Conservation (phyloP, 192 early-diverging fungal genomes). For the Coemansia umbellata region DNA sequence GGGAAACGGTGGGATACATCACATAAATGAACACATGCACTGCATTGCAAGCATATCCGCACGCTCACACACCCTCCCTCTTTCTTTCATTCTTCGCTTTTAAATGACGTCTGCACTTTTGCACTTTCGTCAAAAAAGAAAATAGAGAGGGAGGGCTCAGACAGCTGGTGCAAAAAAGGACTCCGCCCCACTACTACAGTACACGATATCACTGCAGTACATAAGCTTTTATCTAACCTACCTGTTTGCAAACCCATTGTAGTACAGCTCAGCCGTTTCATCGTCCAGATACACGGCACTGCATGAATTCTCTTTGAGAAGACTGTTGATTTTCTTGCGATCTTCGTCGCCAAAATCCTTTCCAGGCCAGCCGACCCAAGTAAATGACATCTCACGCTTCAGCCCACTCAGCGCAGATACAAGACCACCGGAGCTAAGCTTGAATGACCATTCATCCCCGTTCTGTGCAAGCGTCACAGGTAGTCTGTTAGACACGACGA, state of each 20-base stretch:
- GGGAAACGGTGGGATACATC: no score
- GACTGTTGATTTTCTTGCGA: conserved; percentile 60
- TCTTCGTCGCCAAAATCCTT: conserved; percentile 81
- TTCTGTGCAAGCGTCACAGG: conserved; percentile 75
- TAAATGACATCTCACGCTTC: conserved; percentile 93
- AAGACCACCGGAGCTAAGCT: conserved; percentile 91
- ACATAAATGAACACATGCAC: no score
- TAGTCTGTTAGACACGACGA: conserved; percentile 95
- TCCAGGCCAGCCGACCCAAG: conserved; percentile 99
- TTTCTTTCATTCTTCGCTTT: no score
- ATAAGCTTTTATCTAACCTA: no score
- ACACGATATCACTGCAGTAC: no score
- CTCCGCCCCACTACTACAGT: no score
- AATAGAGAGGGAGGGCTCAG: no score
- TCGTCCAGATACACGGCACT: conserved; percentile 94
- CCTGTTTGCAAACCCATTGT: conserved; percentile 97
- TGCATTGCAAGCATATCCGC: no score
- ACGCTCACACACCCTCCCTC: no score
- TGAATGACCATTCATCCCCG: conserved; percentile 60
- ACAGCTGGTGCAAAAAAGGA: no score
- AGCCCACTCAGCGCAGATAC: conserved; percentile 92
- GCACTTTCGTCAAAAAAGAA: no score
- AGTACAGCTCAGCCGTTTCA: conserved; percentile 90
- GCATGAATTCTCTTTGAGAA: conserved; percentile 79
- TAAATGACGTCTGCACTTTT: no score